Evolutionary conservation across 192 early-diverging fungal species (phyloP).

Genomic region (Kickxella alabastrina): DNA sequence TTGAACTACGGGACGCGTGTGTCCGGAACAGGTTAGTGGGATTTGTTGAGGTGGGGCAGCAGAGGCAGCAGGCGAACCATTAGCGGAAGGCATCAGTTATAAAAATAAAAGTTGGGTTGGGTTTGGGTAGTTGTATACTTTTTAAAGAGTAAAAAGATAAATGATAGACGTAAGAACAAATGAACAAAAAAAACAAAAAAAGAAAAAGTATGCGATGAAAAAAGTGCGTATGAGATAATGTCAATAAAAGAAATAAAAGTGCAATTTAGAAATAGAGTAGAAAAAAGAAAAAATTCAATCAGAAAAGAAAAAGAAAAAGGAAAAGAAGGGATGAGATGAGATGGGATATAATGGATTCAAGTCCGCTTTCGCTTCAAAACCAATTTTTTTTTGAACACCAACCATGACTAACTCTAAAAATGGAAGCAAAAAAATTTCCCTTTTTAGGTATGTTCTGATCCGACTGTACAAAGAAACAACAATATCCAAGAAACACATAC

Average conservation of each 20-base stretch:
- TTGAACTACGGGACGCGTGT: slow-evolving; percentile 87
- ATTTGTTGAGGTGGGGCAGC: slow-evolving; percentile 50
- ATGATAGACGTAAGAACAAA: neutral
- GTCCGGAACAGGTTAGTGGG: slow-evolving; percentile 84
- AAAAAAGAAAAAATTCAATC: neutral
- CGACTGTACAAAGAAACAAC: neutral
- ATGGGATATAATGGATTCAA: too few relatives aligned
- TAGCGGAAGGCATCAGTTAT: slow-evolving; percentile 31
- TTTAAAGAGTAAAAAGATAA: slow-evolving; percentile 1
- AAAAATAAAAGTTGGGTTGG: neutral
- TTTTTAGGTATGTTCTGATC: neutral
- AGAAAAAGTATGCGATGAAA: neutral
- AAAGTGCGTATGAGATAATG: neutral
- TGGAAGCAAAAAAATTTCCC: neutral
- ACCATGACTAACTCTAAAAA: too few relatives aligned
- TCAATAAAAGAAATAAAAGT: slow-evolving; percentile 4
- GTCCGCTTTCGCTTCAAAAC: too few relatives aligned
- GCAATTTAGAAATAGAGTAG: neutral
- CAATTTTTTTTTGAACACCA: too few relatives aligned
- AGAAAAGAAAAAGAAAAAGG: neutral
- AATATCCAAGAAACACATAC: neutral
- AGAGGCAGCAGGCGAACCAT: slow-evolving; percentile 9
- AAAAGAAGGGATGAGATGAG: too few relatives aligned
- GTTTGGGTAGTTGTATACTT: neutral
- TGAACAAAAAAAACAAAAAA: neutral